Percentiles rank a stretch among this genome's conserved stretches.
phyloP scores from a whole-genome alignment of 805 yeast species.

The Lipomyces lipofer region DNA sequence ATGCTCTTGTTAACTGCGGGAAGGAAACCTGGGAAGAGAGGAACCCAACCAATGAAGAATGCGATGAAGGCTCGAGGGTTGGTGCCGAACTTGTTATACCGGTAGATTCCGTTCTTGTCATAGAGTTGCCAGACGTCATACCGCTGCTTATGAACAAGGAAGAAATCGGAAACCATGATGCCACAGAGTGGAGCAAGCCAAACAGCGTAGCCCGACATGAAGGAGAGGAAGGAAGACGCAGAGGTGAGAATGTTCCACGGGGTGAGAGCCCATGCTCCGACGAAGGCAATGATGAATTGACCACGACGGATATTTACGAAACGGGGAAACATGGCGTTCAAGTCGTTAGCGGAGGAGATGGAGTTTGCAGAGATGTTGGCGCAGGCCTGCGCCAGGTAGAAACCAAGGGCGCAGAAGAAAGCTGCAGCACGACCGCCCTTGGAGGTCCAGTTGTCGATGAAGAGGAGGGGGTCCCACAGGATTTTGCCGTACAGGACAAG shows the following conservation, averaged over 20 bases:
- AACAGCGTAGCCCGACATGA: constrained; percentile 76
- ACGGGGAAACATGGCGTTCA: constrained; percentile 50
- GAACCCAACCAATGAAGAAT: constrained; percentile 40
- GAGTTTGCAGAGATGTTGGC: constrained; percentile 67
- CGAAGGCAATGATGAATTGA: constrained; percentile 63
- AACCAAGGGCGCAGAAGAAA: constrained; percentile 67
- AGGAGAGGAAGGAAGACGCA: constrained; percentile 74
- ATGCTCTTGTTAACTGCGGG: constrained; percentile 19
- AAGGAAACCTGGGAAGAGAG: constrained; percentile 29
- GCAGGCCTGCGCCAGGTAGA: constrained; percentile 75
- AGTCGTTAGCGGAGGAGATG: constrained; percentile 51
- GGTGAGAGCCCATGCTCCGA: constrained; percentile 65
- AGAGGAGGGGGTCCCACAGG: constrained; percentile 51
- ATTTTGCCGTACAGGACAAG: constrained; percentile 44
- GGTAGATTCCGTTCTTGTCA: constrained; percentile 44
- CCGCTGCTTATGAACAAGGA: constrained; percentile 45
- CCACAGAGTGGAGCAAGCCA: constrained; percentile 85
- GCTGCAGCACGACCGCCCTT: constrained; percentile 73
- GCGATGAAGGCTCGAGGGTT: constrained; percentile 47
- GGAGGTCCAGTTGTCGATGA: constrained; percentile 44
- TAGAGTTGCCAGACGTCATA: constrained; percentile 48
- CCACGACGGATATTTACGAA: constrained; percentile 62
- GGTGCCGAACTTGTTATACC: constrained; percentile 45
- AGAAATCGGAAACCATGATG: constrained; percentile 50
- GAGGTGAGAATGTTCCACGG: constrained; percentile 80